Evolutionary conservation across 192 early-diverging fungal genomes (phyloP), one percentile per base, ranked within the genome.

Genomic region (Backusella australiensis): DNA sequence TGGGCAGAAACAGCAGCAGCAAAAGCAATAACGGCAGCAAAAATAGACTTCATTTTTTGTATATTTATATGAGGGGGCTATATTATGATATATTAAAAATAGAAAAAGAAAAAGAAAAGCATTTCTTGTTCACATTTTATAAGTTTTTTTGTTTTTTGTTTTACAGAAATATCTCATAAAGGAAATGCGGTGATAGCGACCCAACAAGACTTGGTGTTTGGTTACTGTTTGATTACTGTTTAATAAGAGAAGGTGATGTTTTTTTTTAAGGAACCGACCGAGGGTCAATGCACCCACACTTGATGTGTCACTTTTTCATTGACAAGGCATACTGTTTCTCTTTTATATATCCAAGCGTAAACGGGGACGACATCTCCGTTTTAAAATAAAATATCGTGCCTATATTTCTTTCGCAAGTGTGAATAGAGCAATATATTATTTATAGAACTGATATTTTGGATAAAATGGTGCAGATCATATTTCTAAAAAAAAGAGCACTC

Each of bases 1-100:
- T 77, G 71, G 71, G 75, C 69, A 72, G 72, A 63, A 23, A 63
- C 53, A 9, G 73, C 65, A 32, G 73, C 52, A 35, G 53, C 75
- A 21, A 77, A 9, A 56, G 72, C 69, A 74, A 59, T 52, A 59
- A 77, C 69, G 4, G 72, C 72, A 38, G 56, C 29, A 38, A 74
- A 26, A 52, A 76, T 69, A 65, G 76, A 81, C 75, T 77, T 81
- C 72, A 77, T 81, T 29, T 12, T 73, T 44, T 23, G 4, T 56
- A 59, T 59, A 63, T 29, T 1, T 63, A 29, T 63, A 63, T 56
- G 52, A 32, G 2, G 0, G 21, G 19, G 21, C 0, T 56, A 21
- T 63, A 63, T 29, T 23, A 63, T 63, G 12, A 63, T 29, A 63
- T 63, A 63, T 14, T 11, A 9, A 26, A 56, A 21, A 56, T 9